phyloP scores from a whole-genome alignment of 139 green algal species.

The Microglena sp. region DNA sequence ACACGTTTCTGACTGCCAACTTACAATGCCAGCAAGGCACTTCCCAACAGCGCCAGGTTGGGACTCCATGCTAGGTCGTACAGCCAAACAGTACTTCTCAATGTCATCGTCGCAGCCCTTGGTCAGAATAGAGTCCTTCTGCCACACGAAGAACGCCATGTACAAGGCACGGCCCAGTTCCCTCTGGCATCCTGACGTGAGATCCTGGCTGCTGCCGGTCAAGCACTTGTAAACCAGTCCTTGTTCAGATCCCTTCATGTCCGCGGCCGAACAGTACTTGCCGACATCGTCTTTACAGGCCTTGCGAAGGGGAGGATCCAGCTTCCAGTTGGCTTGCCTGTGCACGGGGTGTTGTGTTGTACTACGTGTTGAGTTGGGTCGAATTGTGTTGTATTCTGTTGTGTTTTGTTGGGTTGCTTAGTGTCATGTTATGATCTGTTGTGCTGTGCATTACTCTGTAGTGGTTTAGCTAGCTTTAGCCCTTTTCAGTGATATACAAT shows the following conservation, averaged over 20 bases:
- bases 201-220: constrained; percentile 28
- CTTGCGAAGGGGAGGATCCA: constrained; percentile 59
- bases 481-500: too few species aligned
- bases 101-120: constrained; percentile 62
- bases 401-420: too few species aligned
- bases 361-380: too few species aligned
- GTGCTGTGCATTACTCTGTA: too few species aligned
- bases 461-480: too few species aligned
- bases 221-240: constrained; percentile 63
- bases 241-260: constrained; percentile 26
- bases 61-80: constrained; percentile 36
- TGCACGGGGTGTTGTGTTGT: too few species aligned
- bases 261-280: constrained; percentile 33
- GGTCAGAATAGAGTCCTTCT: constrained; percentile 44
- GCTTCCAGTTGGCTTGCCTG: constrained; percentile 58
- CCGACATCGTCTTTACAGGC: constrained; percentile 46
- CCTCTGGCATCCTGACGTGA: constrained; percentile 35
- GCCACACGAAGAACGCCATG: constrained; percentile 78
- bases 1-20: too few species aligned
- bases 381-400: too few species aligned
- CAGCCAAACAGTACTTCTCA: constrained; percentile 32
- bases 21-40: constrained; percentile 60
- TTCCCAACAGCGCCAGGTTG: constrained; percentile 48
- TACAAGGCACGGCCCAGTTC: constrained; percentile 69
- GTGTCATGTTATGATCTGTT: too few species aligned